phyloP scores from a whole-genome alignment of 2,329 filamentous ascomycete genomes.

The Pyrenochaeta sp. region DNA sequence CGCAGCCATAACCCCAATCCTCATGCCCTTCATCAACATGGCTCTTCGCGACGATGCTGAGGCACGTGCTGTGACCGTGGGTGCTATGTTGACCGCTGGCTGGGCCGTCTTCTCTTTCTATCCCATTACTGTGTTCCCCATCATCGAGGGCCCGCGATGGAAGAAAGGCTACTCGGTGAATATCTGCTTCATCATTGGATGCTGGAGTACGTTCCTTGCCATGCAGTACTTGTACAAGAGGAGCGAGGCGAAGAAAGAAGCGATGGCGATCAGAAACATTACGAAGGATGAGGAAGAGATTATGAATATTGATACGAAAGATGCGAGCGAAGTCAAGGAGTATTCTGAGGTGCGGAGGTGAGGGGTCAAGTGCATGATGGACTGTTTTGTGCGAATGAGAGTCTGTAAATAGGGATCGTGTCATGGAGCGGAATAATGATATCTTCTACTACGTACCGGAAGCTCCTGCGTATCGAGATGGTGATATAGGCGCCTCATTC shows the following conservation, averaged over 20 bases:
- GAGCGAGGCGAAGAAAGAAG: slow-evolving; percentile 35
- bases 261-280: slow-evolving; percentile 11
- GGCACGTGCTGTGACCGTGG: slow-evolving; percentile 59
- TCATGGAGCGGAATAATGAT: no score
- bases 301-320: slow-evolving; percentile 26
- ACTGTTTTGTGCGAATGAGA: background rate
- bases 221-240: slow-evolving; percentile 48
- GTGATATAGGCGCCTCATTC: no score
- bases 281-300: slow-evolving; percentile 38
- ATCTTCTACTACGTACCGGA: no score
- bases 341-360: slow-evolving; percentile 25
- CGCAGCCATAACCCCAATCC: slow-evolving; percentile 43
- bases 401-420: background rate
- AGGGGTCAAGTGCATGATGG: no score
- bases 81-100: slow-evolving; percentile 52
- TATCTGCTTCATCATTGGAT: slow-evolving; percentile 55
- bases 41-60: slow-evolving; percentile 54
- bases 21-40: slow-evolving; percentile 50
- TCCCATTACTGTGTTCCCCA: slow-evolving; percentile 45
- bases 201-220: slow-evolving; percentile 53
- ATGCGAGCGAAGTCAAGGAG: slow-evolving; percentile 25
- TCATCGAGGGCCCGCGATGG: slow-evolving; percentile 54
- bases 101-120: slow-evolving; percentile 48
- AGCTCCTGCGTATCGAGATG: no score
- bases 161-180: slow-evolving; percentile 58